Conservation (phyloP, 164 flowering plant species). For the Paratinospora sagittata region DNA sequence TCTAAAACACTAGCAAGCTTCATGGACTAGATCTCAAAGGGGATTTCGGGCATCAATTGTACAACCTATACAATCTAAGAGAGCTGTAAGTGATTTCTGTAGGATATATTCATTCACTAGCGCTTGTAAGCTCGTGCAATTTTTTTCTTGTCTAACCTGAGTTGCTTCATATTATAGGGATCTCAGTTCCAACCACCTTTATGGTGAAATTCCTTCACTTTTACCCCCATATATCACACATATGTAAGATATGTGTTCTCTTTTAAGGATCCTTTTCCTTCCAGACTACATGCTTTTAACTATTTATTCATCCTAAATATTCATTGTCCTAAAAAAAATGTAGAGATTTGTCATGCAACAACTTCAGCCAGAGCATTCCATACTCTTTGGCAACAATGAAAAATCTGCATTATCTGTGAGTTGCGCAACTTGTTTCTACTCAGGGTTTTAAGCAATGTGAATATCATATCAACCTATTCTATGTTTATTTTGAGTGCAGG, state of each 20-base stretch:
- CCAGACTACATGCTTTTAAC: neutral
- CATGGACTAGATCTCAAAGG: constrained; percentile 52
- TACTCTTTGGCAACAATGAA: constrained; percentile 40
- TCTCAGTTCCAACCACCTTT: constrained; percentile 54
- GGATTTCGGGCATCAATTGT: constrained; percentile 44
- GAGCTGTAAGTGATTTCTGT: constrained; percentile 45
- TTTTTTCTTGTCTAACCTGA: neutral
- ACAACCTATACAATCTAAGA: constrained; percentile 45
- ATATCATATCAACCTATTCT: constrained; percentile 1
- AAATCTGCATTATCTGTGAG: constrained; percentile 62
- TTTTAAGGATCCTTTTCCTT: neutral
- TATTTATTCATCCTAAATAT: neutral
- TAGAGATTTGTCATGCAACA: constrained; percentile 72
- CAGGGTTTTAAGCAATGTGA: neutral
- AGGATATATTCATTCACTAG: too few species aligned
- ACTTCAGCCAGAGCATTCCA: constrained; percentile 49
- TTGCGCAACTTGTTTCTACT: constrained; percentile 14
- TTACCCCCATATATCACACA: constrained; percentile 66
- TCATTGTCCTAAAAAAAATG: constrained; percentile 7
- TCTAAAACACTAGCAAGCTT: constrained; percentile 38
- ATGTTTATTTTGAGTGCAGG: constrained; percentile 32
- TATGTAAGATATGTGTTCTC: constrained; percentile 39
- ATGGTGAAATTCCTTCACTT: constrained; percentile 53
- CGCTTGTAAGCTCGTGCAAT: neutral
- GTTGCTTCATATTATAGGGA: constrained; percentile 36